phyloP scores from a whole-genome alignment of 2,329 filamentous ascomycete genomes.

The Fusarium sp. region DNA sequence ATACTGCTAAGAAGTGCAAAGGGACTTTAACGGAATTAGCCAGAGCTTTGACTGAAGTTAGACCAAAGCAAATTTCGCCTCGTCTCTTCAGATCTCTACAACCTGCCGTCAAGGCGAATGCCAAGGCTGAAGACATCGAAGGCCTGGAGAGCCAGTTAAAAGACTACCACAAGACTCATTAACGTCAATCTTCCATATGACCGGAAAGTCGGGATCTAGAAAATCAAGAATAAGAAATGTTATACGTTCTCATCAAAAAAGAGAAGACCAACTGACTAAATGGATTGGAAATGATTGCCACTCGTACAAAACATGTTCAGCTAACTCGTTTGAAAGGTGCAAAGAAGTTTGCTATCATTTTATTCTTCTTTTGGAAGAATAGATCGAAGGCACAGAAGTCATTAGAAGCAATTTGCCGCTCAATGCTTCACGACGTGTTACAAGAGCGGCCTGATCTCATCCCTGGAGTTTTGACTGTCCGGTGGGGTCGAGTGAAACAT shows the following conservation, averaged over 20 bases:
- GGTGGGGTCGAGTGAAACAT: fast-evolving
- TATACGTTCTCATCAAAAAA: background rate
- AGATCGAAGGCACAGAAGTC: background rate
- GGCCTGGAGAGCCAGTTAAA: fast-evolving
- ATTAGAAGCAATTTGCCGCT: background rate
- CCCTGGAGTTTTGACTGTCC: fast-evolving
- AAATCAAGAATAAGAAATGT: conserved; percentile 6
- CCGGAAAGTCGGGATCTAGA: background rate
- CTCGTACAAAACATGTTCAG: background rate
- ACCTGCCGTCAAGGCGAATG: background rate
- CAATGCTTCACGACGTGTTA: fast-evolving
- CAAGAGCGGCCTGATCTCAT: background rate
- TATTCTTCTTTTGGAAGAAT: background rate
- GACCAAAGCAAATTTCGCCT: fast-evolving
- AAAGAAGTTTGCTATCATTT: background rate
- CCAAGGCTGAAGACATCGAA: background rate
- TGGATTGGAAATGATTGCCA: background rate
- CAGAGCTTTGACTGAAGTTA: fast-evolving
- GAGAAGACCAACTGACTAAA: fast-evolving
- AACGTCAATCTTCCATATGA: background rate
- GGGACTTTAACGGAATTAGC: background rate
- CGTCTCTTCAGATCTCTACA: background rate
- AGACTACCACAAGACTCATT: background rate
- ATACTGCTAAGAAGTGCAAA: background rate
- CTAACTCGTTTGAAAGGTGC: background rate